Base-by-base conservation (phyloP, 257 asterid genomes). In the Scutellaria galericulata region DNA sequence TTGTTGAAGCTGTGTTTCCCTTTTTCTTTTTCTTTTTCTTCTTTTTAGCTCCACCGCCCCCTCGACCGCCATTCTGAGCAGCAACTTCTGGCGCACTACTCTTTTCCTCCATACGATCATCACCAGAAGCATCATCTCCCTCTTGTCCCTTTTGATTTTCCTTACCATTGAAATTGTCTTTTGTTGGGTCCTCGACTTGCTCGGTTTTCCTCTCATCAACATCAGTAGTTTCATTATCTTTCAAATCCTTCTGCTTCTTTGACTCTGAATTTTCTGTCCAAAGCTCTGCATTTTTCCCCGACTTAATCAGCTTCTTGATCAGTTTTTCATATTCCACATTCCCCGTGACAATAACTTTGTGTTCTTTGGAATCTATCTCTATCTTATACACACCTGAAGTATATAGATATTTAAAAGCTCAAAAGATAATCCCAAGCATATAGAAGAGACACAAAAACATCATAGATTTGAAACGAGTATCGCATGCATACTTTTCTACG, bases 361-460 rank as follows among this genome's bases (percentile, higher is more conserved):
- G 96, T 65, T 87, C 87, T 72, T 82, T 82, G 40, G 91, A 57
- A 70, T 89, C 96, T 50, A 89, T 85, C 12, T 78, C 86, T 27
- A 75, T 81, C 58, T 64, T 83, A 81, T 87, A 89, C 6, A 89
- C 96, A 14, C 96, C 96, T 89, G 82, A 45, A 51, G 24, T 7
- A 56, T 45, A 68, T 5, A 41, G 6, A 66, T 27, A 22, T 9
- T 37, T n/a, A 27, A 9, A 56, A 41, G 47, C 5, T 41, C 3
- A 52, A 52, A 24, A 31, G 37, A 31, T 31, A 31, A 31, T 31
- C 37, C 37, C 3, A 57, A 45, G n/a, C 15, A 37, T 0, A 65
- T 7, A 11, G 15, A 56, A 14, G n/a, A 3, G 3, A 27, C 6
- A 47, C 24, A 2, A 48, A 31, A 7, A 15, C 45, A 31, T 6